Evolutionary conservation across 352 stramenopile species (phyloP), one percentile per base, ranked within the genome.

Genomic region (Pythium monospermum): DNA sequence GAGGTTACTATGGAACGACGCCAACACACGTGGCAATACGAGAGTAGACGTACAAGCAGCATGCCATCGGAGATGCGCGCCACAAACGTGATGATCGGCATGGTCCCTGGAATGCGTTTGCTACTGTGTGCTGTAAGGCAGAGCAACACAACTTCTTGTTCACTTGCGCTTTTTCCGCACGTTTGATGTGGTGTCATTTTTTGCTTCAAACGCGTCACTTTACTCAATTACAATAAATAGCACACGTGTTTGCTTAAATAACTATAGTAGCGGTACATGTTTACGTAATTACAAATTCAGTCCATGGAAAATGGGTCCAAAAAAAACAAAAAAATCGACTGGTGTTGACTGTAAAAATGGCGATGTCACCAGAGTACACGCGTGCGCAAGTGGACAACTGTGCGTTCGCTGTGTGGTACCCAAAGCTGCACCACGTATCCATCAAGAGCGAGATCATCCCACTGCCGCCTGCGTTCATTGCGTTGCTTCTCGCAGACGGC

Each of bases 81-180:
- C 7, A 98, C 76, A 61, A 98, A 96, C 41, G 92, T 98, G 63
- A 97, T 91, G 57, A 97, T 94, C 55, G 92, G 91, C 92, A 98
- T 98, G 6, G 47, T 59, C 33, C 11, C 25, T 32, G 31, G 19
- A 40, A 19, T 15, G 2, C 4, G 6, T 19, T 41, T 6, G 11
- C 44, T n/a, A 3, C 44, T n/a, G n/a, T n/a, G n/a, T n/a, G n/a
- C n/a, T n/a, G n/a, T n/a, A n/a, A n/a, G n/a, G n/a, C n/a, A n/a
- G n/a, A n/a, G n/a, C n/a, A n/a, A n/a, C n/a, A n/a, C n/a, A n/a
- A n/a, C 4, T 53, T 50, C 30, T 42, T 21, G 26, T 37, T 47
- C 28, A 21, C 40, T 41, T 25, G 27, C 22, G 52, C 46, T 52
- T 59, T 41, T 35, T n/a, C n/a, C n/a, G n/a, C n/a, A n/a, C 22